Evolutionary conservation across 208 protist genomes (phyloP), one percentile per base, ranked within the genome.

Genomic region (Acanthamoeba sp.): DNA sequence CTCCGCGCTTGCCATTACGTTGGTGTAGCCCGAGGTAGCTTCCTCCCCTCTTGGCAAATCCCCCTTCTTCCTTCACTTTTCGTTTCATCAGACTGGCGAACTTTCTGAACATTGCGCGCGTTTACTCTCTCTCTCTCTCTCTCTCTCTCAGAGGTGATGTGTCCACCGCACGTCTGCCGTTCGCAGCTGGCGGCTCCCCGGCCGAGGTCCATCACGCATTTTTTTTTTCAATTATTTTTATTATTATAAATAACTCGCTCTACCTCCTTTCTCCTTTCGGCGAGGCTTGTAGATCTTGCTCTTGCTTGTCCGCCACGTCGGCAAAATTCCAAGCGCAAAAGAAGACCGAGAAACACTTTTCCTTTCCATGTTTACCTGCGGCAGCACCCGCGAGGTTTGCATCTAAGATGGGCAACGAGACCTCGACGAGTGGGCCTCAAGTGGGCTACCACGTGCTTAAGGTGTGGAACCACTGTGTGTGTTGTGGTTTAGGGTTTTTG

Each of bases 391-490:
- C 20, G 64, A 73, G 64, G 10, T 2, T 7, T 36, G 10, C 64
- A 76, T 4, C 55, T 9, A 45, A 27, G 69, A 80, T 80, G 69
- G 69, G 69, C 20, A 80, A 80, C 69, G 36, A 80, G 69, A 7
- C 34, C 36, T 80, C 69, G 12, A 4, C 69, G 38, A 20, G 69
- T 12, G n/a, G 14, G 1, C 78, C 78, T 22, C 57, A 87, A 27
- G 78, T 59, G 78, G 78, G 78, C 78, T 87, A 62, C 29, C 78
- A 87, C 40, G 78, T 87, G 27, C 78, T 87, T 0, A 87, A 59
- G 78, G 78, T 87, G 42, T 12, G 9, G 24, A 3, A 66, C 24
- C 24, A 27, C 7, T 18, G n/a, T 66, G 24, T 66, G 59, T 66
- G 16, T 5, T 66, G 5, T 66, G 59, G 16, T 32, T 66, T 66